Evolutionary conservation across 2,329 filamentous ascomycete genomes (phyloP).

Genomic region (Nemania diffusa): DNA sequence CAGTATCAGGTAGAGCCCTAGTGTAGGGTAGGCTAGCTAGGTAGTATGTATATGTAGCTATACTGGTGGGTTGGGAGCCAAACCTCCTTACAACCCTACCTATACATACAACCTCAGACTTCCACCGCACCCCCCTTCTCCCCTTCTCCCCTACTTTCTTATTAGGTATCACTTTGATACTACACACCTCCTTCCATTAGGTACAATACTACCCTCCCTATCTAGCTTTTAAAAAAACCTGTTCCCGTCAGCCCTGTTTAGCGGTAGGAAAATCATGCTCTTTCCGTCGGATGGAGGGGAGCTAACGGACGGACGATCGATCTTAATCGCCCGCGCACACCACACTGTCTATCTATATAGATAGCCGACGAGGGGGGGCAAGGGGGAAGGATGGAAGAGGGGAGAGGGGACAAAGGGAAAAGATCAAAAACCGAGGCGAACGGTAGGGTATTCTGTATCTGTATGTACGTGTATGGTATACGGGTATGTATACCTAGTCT

Average conservation of each 20-base stretch:
- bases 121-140: conserved; percentile 1
- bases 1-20: too few relatives aligned
- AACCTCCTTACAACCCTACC: not conserved
- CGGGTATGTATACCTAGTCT: too few relatives aligned
- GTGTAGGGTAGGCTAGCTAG: too few relatives aligned
- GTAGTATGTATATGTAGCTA: not conserved
- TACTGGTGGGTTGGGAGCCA: not conserved
- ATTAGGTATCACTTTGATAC: conserved; percentile 4
- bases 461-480: too few relatives aligned
- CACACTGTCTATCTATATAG: conserved; percentile 16
- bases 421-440: conserved; percentile 9
- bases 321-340: conserved; percentile 25
- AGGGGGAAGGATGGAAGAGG: not conserved
- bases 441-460: not conserved
- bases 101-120: not conserved
- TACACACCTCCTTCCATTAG: conserved; percentile 24
- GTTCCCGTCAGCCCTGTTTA: conserved; percentile 31
- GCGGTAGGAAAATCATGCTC: conserved; percentile 22
- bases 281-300: conserved; percentile 15
- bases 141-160: not conserved
- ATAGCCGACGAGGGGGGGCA: conserved; percentile 25
- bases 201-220: conserved; percentile 19
- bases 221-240: conserved; percentile 20
- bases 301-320: conserved; percentile 26
- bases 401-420: not conserved